These are phyloP conservation scores for Pezicula carpinea DNA, from an alignment of 2,329 filamentous ascomycete species.

Conservation along the genomic window DNA sequence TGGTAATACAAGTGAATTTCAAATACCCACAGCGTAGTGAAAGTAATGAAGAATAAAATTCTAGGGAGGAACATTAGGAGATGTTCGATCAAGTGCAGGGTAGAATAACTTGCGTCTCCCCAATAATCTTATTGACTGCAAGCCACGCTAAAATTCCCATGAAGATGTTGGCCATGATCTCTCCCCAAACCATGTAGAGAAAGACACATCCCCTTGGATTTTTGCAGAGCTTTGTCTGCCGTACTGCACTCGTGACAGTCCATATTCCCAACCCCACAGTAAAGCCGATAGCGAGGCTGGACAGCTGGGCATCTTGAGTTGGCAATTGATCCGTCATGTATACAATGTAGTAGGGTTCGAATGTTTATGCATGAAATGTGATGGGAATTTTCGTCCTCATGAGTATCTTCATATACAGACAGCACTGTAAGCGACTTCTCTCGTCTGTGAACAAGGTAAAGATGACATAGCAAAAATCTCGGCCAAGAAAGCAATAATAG, in stretches of 20 bases:
- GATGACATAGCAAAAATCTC: no score
- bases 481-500: no score
- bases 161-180: conserved; percentile 33
- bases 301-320: background rate
- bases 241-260: conserved; percentile 19
- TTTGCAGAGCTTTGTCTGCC: conserved; percentile 25
- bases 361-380: no score
- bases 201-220: conserved; percentile 28
- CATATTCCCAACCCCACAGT: background rate
- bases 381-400: no score
- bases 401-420: no score
- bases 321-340: background rate
- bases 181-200: conserved; percentile 38
- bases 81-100: background rate
- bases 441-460: no score
- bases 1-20: conserved; percentile 46
- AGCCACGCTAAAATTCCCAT: conserved; percentile 36
- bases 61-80: background rate
- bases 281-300: background rate
- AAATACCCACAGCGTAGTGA: conserved; percentile 7
- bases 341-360: no score
- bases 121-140: conserved; percentile 31
- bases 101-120: conserved; percentile 17
- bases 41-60: conserved; percentile 5
- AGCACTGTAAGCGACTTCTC: no score